Evolutionary conservation across 495 filamentous ascomycete species (phyloP).

Genomic region (Tuber calosporum): DNA sequence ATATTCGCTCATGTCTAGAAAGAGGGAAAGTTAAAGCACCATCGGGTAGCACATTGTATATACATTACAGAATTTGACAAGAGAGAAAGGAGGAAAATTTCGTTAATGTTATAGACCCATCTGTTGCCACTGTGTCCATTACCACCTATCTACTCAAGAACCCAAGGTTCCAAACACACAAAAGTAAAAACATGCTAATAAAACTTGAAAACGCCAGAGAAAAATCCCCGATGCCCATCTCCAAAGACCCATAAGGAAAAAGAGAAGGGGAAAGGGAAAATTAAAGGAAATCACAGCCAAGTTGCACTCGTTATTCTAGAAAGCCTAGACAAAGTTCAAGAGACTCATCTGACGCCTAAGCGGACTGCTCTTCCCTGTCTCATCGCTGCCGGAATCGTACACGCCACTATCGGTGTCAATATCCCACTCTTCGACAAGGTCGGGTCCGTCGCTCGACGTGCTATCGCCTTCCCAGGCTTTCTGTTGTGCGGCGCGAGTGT

Average conservation of each 20-base stretch:
- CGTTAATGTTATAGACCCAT: background rate
- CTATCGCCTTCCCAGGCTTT: constrained; percentile 45
- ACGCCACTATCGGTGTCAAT: constrained; percentile 42
- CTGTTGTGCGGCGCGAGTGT: constrained; percentile 73
- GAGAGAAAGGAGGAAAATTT: background rate
- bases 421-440: constrained; percentile 51
- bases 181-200: constrained; percentile 3
- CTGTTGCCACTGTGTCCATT: background rate
- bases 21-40: background rate
- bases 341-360: constrained; percentile 40
- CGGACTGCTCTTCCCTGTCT: constrained; percentile 29
- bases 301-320: constrained; percentile 3
- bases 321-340: constrained; percentile 32
- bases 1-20: background rate
- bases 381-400: constrained; percentile 35
- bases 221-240: background rate
- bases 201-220: constrained; percentile 7
- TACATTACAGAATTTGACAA: background rate
- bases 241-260: background rate
- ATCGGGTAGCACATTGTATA: background rate
- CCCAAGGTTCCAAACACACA: background rate
- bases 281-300: constrained; percentile 6
- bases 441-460: constrained; percentile 30
- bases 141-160: background rate
- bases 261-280: background rate